Conservation (phyloP, 1,139 yeast species). For the Schwanniomyces etchellsii region DNA sequence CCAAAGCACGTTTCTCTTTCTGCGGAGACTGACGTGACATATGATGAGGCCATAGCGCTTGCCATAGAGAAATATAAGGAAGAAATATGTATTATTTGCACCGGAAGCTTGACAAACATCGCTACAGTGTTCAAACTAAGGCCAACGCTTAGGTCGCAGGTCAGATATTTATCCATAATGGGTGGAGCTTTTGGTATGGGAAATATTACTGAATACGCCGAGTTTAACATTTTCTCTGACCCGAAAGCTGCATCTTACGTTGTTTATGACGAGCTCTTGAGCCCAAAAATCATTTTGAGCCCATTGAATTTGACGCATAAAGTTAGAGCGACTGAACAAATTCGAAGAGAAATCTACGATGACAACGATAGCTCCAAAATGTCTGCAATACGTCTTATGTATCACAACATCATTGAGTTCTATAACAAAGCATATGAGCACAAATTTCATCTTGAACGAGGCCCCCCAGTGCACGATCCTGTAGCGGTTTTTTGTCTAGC, state of each 20-base stretch:
- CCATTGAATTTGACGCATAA: conserved; percentile 73
- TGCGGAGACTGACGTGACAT: conserved; percentile 30
- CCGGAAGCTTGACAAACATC: conserved; percentile 72
- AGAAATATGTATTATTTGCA: conserved; percentile 53
- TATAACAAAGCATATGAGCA: conserved; percentile 44
- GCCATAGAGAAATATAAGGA: conserved; percentile 40
- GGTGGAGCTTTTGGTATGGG: conserved; percentile 62
- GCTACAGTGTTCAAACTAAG: conserved; percentile 45
- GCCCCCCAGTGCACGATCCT: conserved; percentile 86
- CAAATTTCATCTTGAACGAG: conserved; percentile 40
- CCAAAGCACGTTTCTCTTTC: conserved; percentile 42
- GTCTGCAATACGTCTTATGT: conserved; percentile 45
- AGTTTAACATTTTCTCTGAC: conserved; percentile 73
- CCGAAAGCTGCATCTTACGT: conserved; percentile 67
- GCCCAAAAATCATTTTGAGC: conserved; percentile 46
- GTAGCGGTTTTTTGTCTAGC: conserved; percentile 59
- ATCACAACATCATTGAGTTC: conserved; percentile 52
- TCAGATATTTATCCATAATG: conserved; percentile 60
- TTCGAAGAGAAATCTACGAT: conserved; percentile 28
- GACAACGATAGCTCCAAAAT: conserved; percentile 9
- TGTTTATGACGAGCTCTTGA: conserved; percentile 40
- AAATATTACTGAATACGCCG: conserved; percentile 53
- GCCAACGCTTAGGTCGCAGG: conserved; percentile 44
- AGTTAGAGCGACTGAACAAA: conserved; percentile 49
- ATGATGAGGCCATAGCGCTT: conserved; percentile 52